phyloP scores from a whole-genome alignment of 345 rosid species.

The Eucalyptus sp. region DNA sequence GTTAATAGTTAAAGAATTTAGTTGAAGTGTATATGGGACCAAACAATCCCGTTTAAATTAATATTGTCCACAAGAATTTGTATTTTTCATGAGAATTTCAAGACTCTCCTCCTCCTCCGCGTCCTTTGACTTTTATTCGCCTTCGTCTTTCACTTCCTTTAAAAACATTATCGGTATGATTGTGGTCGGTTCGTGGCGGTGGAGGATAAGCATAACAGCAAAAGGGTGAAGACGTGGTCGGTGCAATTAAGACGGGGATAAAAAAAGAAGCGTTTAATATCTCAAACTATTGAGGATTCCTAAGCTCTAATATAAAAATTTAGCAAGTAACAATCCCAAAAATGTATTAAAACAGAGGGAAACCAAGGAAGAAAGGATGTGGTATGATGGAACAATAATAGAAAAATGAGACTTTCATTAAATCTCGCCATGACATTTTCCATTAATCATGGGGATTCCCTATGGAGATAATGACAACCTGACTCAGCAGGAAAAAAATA shows the following conservation, averaged over 20 bases:
- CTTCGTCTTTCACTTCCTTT: not conserved
- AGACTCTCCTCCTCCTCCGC: not conserved
- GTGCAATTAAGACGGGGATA: not conserved
- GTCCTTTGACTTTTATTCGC: too few species aligned
- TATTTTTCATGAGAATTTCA: not conserved
- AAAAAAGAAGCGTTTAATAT: not conserved
- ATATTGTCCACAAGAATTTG: not conserved
- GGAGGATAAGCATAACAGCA: not conserved
- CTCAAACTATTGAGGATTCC: not conserved
- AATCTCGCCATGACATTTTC: constrained; percentile 17
- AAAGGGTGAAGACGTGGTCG: not conserved
- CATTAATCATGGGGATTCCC: constrained; percentile 25
- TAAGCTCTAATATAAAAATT: not conserved
- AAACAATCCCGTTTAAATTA: not conserved
- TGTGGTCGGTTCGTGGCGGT: not conserved
- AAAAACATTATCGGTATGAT: not conserved
- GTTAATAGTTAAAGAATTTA: not conserved
- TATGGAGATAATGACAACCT: not conserved
- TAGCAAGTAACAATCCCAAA: not conserved
- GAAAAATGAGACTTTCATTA: not conserved
- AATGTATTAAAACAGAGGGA: not conserved
- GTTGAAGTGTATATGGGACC: not conserved
- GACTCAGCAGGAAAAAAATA: not conserved
- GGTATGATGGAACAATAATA: too few species aligned
- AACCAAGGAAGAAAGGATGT: not conserved